A percentile compares a stretch with the other conserved stretches of the same genome.
Conservation (phyloP, 345 rosid species). For the Melastoma malabathricum region DNA sequence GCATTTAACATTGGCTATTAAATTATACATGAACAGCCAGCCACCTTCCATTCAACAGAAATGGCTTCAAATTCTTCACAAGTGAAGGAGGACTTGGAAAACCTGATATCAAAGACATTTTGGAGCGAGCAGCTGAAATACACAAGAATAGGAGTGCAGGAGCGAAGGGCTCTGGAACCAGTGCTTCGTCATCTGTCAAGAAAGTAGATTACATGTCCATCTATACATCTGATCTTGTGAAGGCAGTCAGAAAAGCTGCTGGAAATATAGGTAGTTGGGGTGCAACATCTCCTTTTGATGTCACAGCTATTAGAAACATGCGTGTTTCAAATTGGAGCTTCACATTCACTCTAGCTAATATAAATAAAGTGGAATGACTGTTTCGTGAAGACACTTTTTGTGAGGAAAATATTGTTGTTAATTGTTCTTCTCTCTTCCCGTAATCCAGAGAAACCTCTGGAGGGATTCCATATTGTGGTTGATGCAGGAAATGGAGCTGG, state of each 20-base stretch:
- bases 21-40: slow-evolving; percentile 47
- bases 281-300: neutral
- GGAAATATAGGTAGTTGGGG: slow-evolving; percentile 60
- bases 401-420: slow-evolving; percentile 3
- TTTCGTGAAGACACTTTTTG: too few species aligned
- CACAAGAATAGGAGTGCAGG: slow-evolving; percentile 40
- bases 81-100: slow-evolving; percentile 91
- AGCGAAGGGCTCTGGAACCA: slow-evolving; percentile 22
- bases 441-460: slow-evolving; percentile 78
- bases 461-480: slow-evolving; percentile 90
- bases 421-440: slow-evolving; percentile 15
- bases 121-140: slow-evolving; percentile 73
- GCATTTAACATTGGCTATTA: slow-evolving; percentile 11
- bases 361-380: too few species aligned
- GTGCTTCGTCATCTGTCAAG: slow-evolving; percentile 29
- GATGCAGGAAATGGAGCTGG: slow-evolving; percentile 99
- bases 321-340: too few species aligned
- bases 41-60: slow-evolving; percentile 96
- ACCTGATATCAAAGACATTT: slow-evolving; percentile 67
- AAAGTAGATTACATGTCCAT: slow-evolving; percentile 77
- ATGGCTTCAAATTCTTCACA: slow-evolving; percentile 95
- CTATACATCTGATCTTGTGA: slow-evolving; percentile 75
- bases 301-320: too few species aligned
- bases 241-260: slow-evolving; percentile 78
- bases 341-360: too few species aligned